Conservation (phyloP, 2,329 filamentous ascomycete species). For the Colletotrichum theobromicola region DNA sequence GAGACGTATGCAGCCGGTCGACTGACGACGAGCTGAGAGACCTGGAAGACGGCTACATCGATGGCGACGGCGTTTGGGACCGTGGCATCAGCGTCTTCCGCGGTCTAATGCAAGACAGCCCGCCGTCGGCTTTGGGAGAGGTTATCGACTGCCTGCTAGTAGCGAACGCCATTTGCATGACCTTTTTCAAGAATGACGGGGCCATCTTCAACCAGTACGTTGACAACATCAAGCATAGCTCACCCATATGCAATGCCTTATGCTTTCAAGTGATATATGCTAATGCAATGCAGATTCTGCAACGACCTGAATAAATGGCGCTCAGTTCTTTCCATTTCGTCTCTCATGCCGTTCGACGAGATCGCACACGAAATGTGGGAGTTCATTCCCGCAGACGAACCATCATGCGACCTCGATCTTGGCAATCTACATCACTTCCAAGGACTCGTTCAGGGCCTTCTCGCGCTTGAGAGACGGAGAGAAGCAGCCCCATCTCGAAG, state of each 20-base stretch:
- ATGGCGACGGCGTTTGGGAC: conserved; percentile 9
- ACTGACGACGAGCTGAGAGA: not conserved
- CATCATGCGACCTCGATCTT: not conserved
- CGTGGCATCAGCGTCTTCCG: conserved; percentile 17
- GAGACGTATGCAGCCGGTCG: not conserved
- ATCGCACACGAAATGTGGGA: conserved; percentile 27
- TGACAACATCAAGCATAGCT: not conserved
- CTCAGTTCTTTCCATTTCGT: conserved; percentile 18
- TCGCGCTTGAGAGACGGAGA: conserved; percentile 15
- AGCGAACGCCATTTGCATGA: conserved; percentile 14
- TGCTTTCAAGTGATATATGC: not conserved
- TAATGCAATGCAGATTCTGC: conserved; percentile 24
- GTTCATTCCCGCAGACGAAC: not conserved
- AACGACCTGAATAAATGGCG: conserved; percentile 31
- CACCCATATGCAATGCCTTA: not conserved
- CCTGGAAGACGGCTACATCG: not conserved
- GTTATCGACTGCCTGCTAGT: conserved; percentile 21
- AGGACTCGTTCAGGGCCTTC: conserved; percentile 26
- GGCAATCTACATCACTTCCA: conserved; percentile 23
- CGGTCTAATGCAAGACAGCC: conserved; percentile 21
- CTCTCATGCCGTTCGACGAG: conserved; percentile 27
- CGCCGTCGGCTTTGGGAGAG: conserved; percentile 9
- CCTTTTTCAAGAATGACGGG: conserved; percentile 3
- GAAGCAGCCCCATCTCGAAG: not conserved
- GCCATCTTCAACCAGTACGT: conserved; percentile 18